Evolutionary conservation across 495 filamentous ascomycete species (phyloP).

Genomic region (Thozetella sp.): DNA sequence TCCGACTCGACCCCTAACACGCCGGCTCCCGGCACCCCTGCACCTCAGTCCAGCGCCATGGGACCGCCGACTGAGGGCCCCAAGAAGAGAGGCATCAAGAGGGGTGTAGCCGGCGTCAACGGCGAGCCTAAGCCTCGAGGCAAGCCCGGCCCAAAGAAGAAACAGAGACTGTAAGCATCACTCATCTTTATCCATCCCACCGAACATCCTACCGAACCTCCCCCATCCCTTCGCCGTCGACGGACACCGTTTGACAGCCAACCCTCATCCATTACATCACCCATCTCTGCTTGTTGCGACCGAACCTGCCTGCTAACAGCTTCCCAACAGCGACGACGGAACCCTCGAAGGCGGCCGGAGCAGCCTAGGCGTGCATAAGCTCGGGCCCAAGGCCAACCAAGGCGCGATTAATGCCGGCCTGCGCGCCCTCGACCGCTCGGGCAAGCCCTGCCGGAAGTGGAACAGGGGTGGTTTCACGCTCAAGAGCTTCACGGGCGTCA

Average conservation of each 20-base stretch:
- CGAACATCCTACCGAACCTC: too few relatives aligned
- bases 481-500: constrained; percentile 90
- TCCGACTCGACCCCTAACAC: constrained; percentile 49
- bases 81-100: constrained; percentile 62
- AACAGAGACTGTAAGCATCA: constrained; percentile 80
- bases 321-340: constrained; percentile 58
- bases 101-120: constrained; percentile 35
- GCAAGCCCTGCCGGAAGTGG: constrained; percentile 92
- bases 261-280: constrained; percentile 6
- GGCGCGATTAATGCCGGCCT: constrained; percentile 97
- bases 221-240: not conserved
- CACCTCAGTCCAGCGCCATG: constrained; percentile 42
- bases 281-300: not conserved
- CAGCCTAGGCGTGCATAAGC: constrained; percentile 60
- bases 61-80: constrained; percentile 56
- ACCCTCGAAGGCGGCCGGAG: constrained; percentile 51
- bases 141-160: constrained; percentile 96
- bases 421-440: constrained; percentile 87
- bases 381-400: constrained; percentile 96
- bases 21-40: constrained; percentile 42
- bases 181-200: too few relatives aligned
- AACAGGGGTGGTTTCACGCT: constrained; percentile 76
- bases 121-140: constrained; percentile 64
- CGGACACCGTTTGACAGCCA: constrained; percentile 1
- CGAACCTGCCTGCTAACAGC: constrained; percentile 28